phyloP scores from a whole-genome alignment of 2,329 filamentous ascomycete species.

The Atkinsonella hypoxylon region DNA sequence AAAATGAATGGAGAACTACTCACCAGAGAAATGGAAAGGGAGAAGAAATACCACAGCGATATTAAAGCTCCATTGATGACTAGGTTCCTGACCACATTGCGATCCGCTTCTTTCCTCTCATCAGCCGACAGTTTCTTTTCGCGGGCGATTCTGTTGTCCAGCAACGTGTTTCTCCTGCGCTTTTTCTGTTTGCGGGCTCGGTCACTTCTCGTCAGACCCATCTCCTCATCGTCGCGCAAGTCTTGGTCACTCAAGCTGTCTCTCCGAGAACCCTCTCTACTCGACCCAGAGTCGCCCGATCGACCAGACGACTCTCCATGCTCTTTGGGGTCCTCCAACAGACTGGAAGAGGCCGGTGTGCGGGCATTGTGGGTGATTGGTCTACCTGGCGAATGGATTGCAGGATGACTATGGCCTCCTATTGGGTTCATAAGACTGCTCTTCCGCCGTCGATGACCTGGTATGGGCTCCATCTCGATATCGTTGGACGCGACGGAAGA shows the following conservation, averaged over 20 bases:
- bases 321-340: slow-evolving; percentile 32
- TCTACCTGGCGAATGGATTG: slow-evolving; percentile 11
- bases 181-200: slow-evolving; percentile 54
- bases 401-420: slow-evolving; percentile 12
- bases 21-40: slow-evolving; percentile 82
- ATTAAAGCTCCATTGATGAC: slow-evolving; percentile 73
- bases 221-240: slow-evolving; percentile 77
- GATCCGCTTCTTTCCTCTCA: slow-evolving; percentile 66
- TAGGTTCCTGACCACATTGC: slow-evolving; percentile 56
- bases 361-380: slow-evolving; percentile 5
- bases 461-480: slow-evolving; percentile 45
- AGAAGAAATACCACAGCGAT: slow-evolving; percentile 80
- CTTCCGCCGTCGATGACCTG: slow-evolving; percentile 41
- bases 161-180: slow-evolving; percentile 52
- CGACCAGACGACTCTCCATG: slow-evolving; percentile 13
- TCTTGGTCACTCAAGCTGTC: slow-evolving; percentile 60
- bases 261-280: slow-evolving; percentile 25
- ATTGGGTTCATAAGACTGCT: slow-evolving; percentile 39
- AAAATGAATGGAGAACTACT: slow-evolving; percentile 21
- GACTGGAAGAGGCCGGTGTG: slow-evolving; percentile 9
- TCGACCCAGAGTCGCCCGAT: slow-evolving; percentile 1
- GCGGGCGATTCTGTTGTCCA: slow-evolving; percentile 58
- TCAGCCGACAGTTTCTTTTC: slow-evolving; percentile 51
- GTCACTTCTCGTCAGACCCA: slow-evolving; percentile 66
- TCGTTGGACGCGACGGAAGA: slow-evolving; percentile 19